Evolutionary conservation across 2,329 filamentous ascomycete genomes (phyloP), one percentile per base, ranked within the genome.

Genomic region (Aspergillus sp.): DNA sequence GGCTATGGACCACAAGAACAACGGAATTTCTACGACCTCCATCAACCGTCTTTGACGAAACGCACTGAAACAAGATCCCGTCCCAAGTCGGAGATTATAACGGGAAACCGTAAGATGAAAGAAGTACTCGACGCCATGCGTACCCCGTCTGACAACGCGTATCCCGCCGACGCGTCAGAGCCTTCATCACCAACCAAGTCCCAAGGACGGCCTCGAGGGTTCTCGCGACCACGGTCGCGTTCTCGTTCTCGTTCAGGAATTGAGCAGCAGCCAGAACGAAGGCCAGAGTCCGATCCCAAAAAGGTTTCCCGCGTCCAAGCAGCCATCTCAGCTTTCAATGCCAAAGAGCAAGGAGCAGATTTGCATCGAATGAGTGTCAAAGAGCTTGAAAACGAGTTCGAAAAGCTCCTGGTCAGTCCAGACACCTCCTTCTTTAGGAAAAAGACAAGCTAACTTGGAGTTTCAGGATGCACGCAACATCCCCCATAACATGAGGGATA

Each of bases 401-500:
- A 84, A 58, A 75, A 75, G 44, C 74, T 84, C 27, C 63, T 84
- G 57, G 78, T 81, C 57, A 63, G 75, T 66, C 25, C 25, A 30
- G 72, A 75, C 57, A 43, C 23, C 5, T 7, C 22, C 15, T 30
- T 27, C 9, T 9, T 39, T 25, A 25, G 27, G 15, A 27, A 15
- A 19, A 20, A 13, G 12, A 22, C 33, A 19, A 19, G 41, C 49
- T 57, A 43, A 57, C 46, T 42, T 5, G 5, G 4, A 43, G 17
- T 19, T 82, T 68, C 66, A 95, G 68, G 89, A 95, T 64, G 83
- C 90, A 15, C 81, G 91, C 54, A 95, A 97, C 60, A 95, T 97
- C 47, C 90, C 91, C 3, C 88, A 94, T 61, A 87, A 95, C 54
- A 90, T 95, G 76, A 80, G 91, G 47, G 89, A 91, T 67, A 94